A percentile compares a stretch with the other conserved stretches of the same genome.
Conservation (phyloP, 805 yeast genomes). For the Brettanomyces nanus region DNA sequence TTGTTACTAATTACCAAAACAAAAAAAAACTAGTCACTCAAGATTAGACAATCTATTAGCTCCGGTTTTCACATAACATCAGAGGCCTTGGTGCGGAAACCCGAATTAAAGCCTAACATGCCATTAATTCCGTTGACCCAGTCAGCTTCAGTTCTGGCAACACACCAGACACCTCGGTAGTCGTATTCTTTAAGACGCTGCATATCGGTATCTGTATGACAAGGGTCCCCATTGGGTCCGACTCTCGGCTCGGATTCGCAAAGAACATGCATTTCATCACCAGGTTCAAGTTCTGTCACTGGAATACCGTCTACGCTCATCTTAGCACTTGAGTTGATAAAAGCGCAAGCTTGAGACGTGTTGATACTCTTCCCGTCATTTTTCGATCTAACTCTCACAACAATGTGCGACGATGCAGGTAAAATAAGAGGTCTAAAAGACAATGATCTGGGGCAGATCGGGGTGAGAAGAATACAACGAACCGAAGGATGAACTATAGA, state of each 20-base stretch:
- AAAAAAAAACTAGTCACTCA: not conserved
- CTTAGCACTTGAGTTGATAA: slow-evolving; percentile 31
- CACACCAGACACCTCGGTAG: slow-evolving; percentile 69
- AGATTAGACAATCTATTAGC: no score
- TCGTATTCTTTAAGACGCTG: not conserved
- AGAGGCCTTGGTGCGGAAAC: slow-evolving; percentile 40
- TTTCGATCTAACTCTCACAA: slow-evolving; percentile 48
- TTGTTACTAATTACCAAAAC: no score
- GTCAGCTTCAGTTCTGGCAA: slow-evolving; percentile 73
- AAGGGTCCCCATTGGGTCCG: slow-evolving; percentile 20
- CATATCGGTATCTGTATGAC: not conserved
- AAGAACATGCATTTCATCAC: slow-evolving; percentile 72
- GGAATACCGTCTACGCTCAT: slow-evolving; percentile 81
- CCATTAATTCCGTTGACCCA: slow-evolving; percentile 91
- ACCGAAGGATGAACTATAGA: slow-evolving; percentile 87
- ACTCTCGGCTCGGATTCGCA: slow-evolving; percentile 57
- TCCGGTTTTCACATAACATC: no score
- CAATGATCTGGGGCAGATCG: slow-evolving; percentile 85
- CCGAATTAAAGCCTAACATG: slow-evolving; percentile 78
- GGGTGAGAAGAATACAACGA: slow-evolving; percentile 73
- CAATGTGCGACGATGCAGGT: slow-evolving; percentile 71
- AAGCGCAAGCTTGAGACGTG: not conserved
- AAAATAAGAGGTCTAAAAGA: slow-evolving; percentile 84
- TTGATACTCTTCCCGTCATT: slow-evolving; percentile 22
- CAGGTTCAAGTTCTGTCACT: slow-evolving; percentile 56